phyloP scores from a whole-genome alignment of 2,329 filamentous ascomycete species.

The Pestalotiopsis sp. region DNA sequence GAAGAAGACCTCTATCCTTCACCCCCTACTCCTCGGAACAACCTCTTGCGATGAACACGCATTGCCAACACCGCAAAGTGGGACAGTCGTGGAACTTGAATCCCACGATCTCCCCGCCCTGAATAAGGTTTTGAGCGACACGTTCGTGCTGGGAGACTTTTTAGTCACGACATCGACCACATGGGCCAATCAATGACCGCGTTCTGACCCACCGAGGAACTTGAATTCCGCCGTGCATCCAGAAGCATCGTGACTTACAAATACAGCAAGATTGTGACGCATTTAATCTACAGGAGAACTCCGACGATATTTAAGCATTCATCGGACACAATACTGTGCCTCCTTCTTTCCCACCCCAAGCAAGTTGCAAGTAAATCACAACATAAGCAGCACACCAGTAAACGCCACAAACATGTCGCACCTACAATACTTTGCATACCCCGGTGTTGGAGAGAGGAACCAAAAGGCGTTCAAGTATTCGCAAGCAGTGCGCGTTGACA shows the following conservation, averaged over 20 bases:
- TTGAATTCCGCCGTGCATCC: not conserved
- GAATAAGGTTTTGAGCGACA: too few relatives aligned
- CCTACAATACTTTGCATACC: conserved; percentile 36
- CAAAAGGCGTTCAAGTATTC: conserved; percentile 40
- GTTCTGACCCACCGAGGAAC: not conserved
- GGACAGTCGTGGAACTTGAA: too few relatives aligned
- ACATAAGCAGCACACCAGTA: not conserved
- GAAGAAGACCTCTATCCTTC: too few relatives aligned
- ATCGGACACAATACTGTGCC: too few relatives aligned
- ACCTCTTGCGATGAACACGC: too few relatives aligned
- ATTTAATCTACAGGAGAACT: not conserved
- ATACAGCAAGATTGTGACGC: not conserved
- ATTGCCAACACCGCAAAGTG: too few relatives aligned
- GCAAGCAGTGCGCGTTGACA: conserved; percentile 50
- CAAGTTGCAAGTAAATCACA: not conserved
- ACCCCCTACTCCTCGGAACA: too few relatives aligned
- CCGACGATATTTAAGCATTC: too few relatives aligned
- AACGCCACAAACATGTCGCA: conserved; percentile 28
- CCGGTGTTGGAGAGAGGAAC: conserved; percentile 27
- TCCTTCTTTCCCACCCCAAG: too few relatives aligned
- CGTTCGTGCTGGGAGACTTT: too few relatives aligned
- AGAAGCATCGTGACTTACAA: not conserved
- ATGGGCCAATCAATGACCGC: not conserved
- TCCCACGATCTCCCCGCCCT: too few relatives aligned
- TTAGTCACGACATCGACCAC: too few relatives aligned